Evolutionary conservation across 441 rosid species (phyloP).

Genomic region (Arabidopsis hybrid): DNA sequence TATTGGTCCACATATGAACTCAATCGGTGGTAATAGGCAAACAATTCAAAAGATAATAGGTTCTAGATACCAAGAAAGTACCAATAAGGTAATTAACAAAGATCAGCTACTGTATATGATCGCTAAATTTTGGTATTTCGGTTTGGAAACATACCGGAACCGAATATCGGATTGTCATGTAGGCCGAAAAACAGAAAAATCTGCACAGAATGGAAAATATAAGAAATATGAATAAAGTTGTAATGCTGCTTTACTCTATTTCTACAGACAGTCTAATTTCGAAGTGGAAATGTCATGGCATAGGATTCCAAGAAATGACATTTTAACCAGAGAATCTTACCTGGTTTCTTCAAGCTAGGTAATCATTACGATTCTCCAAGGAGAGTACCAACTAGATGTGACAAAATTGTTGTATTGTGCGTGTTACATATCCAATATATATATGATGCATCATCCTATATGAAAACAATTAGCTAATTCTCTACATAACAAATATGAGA

Average conservation of each 20-base stretch:
- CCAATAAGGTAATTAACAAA: too few relatives aligned
- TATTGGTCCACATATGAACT: too few relatives aligned
- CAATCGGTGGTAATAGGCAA: too few relatives aligned
- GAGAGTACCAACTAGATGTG: slow-evolving; percentile 39
- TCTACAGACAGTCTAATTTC: not conserved
- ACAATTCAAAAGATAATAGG: too few relatives aligned
- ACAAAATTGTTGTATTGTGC: slow-evolving; percentile 22
- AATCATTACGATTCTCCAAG: slow-evolving; percentile 34
- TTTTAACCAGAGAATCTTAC: slow-evolving; percentile 33
- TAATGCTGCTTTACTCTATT: not conserved
- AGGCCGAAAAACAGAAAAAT: too few relatives aligned
- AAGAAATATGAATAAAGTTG: not conserved
- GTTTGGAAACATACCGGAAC: too few relatives aligned
- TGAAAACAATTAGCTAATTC: slow-evolving; percentile 9
- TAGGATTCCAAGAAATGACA: slow-evolving; percentile 39
- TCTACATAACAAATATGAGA: slow-evolving; percentile 51
- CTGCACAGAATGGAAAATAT: not conserved
- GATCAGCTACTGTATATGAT: too few relatives aligned
- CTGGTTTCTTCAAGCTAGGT: slow-evolving; percentile 34
- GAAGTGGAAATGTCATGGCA: slow-evolving; percentile 19
- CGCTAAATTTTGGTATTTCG: too few relatives aligned
- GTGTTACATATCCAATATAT: slow-evolving; percentile 11
- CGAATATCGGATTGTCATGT: too few relatives aligned
- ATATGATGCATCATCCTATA: slow-evolving; percentile 6
- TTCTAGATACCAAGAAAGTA: too few relatives aligned